Conservation (phyloP, 495 filamentous ascomycete genomes). For the Xylaria venustula region DNA sequence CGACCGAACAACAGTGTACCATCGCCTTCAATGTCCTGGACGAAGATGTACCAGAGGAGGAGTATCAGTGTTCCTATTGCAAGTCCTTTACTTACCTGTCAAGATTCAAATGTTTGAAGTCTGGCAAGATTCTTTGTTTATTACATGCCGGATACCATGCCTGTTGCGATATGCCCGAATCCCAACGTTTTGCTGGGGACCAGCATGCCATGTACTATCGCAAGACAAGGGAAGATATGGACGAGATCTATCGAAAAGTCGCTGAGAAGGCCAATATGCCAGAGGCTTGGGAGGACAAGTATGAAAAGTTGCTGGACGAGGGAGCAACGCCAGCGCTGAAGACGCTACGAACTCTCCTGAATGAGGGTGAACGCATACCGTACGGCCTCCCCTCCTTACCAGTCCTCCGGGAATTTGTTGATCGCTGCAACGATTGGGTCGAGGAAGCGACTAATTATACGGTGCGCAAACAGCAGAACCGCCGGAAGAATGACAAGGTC, state of each 20-base stretch:
- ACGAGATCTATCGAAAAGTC: constrained; percentile 67
- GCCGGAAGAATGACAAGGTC: constrained; percentile 92
- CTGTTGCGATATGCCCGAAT: constrained; percentile 69
- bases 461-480: constrained; percentile 95
- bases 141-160: constrained; percentile 72
- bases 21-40: constrained; percentile 56
- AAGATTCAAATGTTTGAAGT: constrained; percentile 77
- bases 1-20: constrained; percentile 36
- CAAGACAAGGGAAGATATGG: constrained; percentile 68
- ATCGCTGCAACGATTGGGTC: constrained; percentile 95
- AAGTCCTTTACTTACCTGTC: constrained; percentile 92
- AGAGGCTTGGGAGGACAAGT: constrained; percentile 87
- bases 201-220: constrained; percentile 73
- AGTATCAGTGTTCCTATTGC: constrained; percentile 88
- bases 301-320: constrained; percentile 78
- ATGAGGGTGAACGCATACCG: constrained; percentile 95
- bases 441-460: constrained; percentile 97
- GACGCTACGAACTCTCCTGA: constrained; percentile 75
- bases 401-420: constrained; percentile 83
- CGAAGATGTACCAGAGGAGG: constrained; percentile 79
- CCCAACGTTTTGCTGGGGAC: constrained; percentile 58
- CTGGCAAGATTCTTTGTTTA: constrained; percentile 75
- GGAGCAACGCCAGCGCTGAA: constrained; percentile 83
- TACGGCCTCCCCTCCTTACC: constrained; percentile 85
- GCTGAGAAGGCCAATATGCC: constrained; percentile 83